These are phyloP conservation scores for Fusarium humuli DNA, from an alignment of 2,329 filamentous ascomycete species.

Conservation along the genomic window DNA sequence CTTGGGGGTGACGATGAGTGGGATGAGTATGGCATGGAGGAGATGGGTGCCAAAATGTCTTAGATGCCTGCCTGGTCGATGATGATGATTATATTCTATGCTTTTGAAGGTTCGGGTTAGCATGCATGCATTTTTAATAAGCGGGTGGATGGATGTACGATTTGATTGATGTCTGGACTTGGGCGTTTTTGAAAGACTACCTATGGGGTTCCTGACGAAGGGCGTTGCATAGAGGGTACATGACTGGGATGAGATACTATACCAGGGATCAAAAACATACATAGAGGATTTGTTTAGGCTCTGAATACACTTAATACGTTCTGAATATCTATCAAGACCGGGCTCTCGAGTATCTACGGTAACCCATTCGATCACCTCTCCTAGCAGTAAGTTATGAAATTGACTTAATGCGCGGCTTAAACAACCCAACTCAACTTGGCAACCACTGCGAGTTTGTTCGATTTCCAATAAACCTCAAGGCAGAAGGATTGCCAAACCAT, in stretches of 20 bases:
- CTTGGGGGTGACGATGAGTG: constrained; percentile 69
- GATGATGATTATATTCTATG: constrained; percentile 16
- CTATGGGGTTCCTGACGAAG: not conserved
- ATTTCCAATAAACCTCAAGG: not conserved
- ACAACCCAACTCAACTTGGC: not conserved
- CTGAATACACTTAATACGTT: not conserved
- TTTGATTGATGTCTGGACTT: constrained; percentile 17
- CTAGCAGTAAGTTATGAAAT: not conserved
- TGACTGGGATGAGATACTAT: constrained; percentile 1
- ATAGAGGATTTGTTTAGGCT: not conserved
- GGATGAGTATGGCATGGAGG: constrained; percentile 72
- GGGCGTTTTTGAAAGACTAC: constrained; percentile 26
- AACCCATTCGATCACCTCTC: too few relatives aligned
- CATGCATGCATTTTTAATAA: constrained; percentile 22
- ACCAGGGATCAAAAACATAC: not conserved
- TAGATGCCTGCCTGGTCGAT: constrained; percentile 21
- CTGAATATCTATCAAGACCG: not conserved
- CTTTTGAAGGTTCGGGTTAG: constrained; percentile 18
- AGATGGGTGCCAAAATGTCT: constrained; percentile 77
- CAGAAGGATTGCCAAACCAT: not conserved
- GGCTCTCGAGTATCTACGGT: not conserved
- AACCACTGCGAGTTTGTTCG: not conserved
- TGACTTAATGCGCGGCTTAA: not conserved
- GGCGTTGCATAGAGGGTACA: constrained; percentile 25
- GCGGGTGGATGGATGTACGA: constrained; percentile 20